Conservation (phyloP, 306 rosid genomes). For the Ziziphus jujuba region DNA sequence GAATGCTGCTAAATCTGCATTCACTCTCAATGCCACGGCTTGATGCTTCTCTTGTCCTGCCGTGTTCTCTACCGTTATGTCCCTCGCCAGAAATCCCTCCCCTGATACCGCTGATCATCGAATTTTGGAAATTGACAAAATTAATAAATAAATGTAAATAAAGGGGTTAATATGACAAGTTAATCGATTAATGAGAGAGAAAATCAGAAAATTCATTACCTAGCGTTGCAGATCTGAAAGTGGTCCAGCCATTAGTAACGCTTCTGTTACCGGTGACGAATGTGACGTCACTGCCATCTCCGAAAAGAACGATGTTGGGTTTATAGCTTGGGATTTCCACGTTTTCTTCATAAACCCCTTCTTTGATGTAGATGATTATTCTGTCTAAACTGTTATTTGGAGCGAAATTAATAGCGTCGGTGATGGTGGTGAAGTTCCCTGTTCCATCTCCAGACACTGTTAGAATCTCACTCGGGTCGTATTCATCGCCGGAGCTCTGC, state of each 20-base stretch:
- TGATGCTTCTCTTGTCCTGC: constrained; percentile 77
- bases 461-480: constrained; percentile 39
- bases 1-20: constrained; percentile 65
- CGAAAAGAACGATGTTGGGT: constrained; percentile 65
- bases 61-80: constrained; percentile 57
- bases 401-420: constrained; percentile 59
- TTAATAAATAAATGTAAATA: background rate
- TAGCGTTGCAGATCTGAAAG: constrained; percentile 78
- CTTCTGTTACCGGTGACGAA: constrained; percentile 60
- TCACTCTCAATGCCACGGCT: constrained; percentile 74
- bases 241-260: constrained; percentile 59
- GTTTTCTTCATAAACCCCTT: constrained; percentile 66
- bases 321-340: constrained; percentile 70
- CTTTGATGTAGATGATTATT: constrained; percentile 53
- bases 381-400: constrained; percentile 66
- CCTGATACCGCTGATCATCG: constrained; percentile 59
- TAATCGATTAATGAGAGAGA: background rate
- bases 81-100: constrained; percentile 80
- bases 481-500: constrained; percentile 38
- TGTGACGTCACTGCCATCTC: constrained; percentile 74
- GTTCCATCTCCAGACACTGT: constrained; percentile 74
- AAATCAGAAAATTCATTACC: constrained; percentile 30
- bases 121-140: background rate
- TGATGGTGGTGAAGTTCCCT: constrained; percentile 64
- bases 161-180: too few relatives aligned